Evolutionary conservation across 805 yeast genomes (phyloP), one percentile per base, ranked within the genome.

Genomic region (Priceomyces melissophilus): DNA sequence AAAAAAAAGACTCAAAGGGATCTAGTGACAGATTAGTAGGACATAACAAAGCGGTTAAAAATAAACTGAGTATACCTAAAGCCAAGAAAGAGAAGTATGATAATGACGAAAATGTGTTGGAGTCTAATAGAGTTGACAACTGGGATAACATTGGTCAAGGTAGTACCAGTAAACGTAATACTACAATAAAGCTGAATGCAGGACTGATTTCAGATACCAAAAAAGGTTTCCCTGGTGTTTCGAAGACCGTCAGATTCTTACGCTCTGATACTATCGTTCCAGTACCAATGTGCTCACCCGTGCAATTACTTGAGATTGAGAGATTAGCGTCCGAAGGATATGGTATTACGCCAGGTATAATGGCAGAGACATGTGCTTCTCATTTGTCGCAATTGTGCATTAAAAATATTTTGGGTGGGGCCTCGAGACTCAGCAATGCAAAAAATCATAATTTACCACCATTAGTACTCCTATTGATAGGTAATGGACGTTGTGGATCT

Each of bases 371-470:
- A 39, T 79, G 87, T 29, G 87, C 87, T 3, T 65, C 82, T 26
- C 83, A 85, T 36, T 65, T 88, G 20, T 75, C 85, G 2, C 73
- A 68, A 29, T 63, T 84, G 38, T 73, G 84, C 1, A 67, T 82
- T 20, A 69, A 74, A 39, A 57, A 54, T 17, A 73, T 80, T 13
- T 67, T 89, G 14, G 89, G 95, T 10, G 95, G 95, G 1, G 60
- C 76, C 9, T 70, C 58, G 17, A 70, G 96, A 49, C 68, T 87
- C 42, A 73, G 79, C 30, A 67, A 73, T 23, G 65, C 70, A n/a
- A 62, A 56, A 39, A 85, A 85, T 57, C 87, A 82, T 54, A 88
- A 89, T 55, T 71, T 86, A 13, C 85, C 89, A 7, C 96, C 96
- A 2, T 63, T 87, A 40, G 82, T 86, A 2, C 66, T 88, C 10